Evolutionary conservation across 306 rosid genomes (phyloP), one percentile per base, ranked within the genome.

Genomic region (Castanea sativa): DNA sequence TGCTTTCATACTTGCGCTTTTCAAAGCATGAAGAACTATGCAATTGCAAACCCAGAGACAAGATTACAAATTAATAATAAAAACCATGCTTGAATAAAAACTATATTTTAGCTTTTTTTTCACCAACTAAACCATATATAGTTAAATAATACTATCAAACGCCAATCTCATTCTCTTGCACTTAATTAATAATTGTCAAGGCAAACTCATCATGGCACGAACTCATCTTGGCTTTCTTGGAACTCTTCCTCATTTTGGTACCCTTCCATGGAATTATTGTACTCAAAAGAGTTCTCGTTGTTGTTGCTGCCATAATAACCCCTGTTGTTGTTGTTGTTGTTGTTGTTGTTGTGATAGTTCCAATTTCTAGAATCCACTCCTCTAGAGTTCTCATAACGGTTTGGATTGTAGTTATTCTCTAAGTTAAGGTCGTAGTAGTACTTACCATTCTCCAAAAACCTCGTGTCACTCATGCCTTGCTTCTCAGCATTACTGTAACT

Each of bases 391-490:
- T 69, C 82, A 55, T 90, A 87, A 83, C 74, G 80, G 59, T 85
- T 67, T 10, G 88, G 86, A 61, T 88, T 73, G 75, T 84, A 74
- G 20, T 83, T 83, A 18, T 82, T 81, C 86, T 87, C 95, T 25
- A 21, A 41, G 7, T 61, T 0, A 25, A 83, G 0, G 82, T 94
- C 92, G 77, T 85, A 74, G 29, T 2, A 87, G 84, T 88, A 94
- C 82, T 68, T 94, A 0, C 97, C 97, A 43, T 87, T 88, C 59
- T 86, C 93, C 91, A 91, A 2, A 75, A 80, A 94, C 87, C 97
- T 91, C 3, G 98, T 90, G 87, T 94, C 97, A 79, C 97, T 94
- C 97, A 94, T 91, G 19, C 98, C 98, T 76, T 86, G 92, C 81
- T 65, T 87, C 87, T 83, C 92, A 52, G 21, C 82, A 43, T 83